Evolutionary conservation across 352 stramenopile genomes (phyloP).

Genomic region (Pythium brachiatum): DNA sequence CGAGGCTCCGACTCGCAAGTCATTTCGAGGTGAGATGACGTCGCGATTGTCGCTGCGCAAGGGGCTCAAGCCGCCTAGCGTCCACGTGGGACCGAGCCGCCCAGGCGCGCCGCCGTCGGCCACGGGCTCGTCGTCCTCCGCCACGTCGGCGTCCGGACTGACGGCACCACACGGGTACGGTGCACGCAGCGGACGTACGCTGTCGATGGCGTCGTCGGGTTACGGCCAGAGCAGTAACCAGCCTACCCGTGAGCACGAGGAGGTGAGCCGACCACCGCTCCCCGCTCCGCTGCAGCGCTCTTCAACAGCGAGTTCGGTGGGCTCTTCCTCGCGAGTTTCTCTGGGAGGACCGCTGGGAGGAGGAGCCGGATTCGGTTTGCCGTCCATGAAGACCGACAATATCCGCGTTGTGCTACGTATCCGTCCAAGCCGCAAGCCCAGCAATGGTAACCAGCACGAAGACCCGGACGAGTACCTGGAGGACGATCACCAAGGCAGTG

Average conservation of each 20-base stretch:
- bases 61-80: constrained; percentile 21
- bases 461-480: constrained; percentile 23
- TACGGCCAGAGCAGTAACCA: constrained; percentile 15
- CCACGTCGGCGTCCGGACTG: constrained; percentile 14
- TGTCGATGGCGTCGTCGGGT: constrained; percentile 14
- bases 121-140: constrained; percentile 24
- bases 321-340: background rate
- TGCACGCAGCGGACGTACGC: constrained; percentile 1
- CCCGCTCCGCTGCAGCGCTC: constrained; percentile 13
- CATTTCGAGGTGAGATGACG: background rate
- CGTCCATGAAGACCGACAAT: constrained; percentile 23
- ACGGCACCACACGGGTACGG: background rate
- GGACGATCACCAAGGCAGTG: constrained; percentile 19
- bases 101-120: constrained; percentile 21
- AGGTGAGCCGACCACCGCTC: background rate
- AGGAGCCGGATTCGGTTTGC: constrained; percentile 3
- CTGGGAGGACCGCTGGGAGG: background rate
- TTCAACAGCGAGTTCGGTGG: constrained; percentile 8
- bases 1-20: background rate
- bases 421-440: constrained; percentile 15
- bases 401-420: constrained; percentile 25
- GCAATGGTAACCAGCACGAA: constrained; percentile 2
- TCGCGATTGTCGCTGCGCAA: constrained; percentile 23
- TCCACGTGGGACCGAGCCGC: constrained; percentile 19
- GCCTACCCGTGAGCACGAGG: constrained; percentile 7